These are phyloP conservation scores for Leccinum sublutescens DNA, from an alignment of 768 basidiomycete species.

Conservation along the genomic window DNA sequence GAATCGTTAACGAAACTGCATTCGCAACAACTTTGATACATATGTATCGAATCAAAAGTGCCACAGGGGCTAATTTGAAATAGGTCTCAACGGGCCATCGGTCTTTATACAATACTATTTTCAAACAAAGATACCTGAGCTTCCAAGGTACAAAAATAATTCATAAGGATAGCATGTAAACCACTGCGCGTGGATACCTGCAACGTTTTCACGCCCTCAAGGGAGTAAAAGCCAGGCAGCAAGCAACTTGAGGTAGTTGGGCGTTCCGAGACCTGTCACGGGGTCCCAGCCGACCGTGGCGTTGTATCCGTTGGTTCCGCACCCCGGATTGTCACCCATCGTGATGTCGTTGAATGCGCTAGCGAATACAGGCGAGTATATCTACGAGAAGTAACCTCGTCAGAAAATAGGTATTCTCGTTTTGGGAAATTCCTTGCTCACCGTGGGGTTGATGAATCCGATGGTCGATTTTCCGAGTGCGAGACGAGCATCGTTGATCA, in stretches of 20 bases:
- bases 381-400: constrained; percentile 5
- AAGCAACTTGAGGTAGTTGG: constrained; percentile 50
- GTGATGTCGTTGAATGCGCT: constrained; percentile 23
- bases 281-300: constrained; percentile 30
- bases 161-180: not conserved
- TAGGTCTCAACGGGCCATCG: not conserved
- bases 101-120: not conserved
- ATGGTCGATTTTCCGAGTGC: constrained; percentile 32
- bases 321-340: constrained; percentile 25
- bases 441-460: constrained; percentile 46
- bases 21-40: too few relatives aligned
- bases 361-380: constrained; percentile 17
- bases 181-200: not conserved
- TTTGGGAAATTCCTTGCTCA: constrained; percentile 33
- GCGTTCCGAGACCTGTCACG: constrained; percentile 38
- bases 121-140: not conserved
- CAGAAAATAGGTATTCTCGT: not conserved
- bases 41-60: not conserved
- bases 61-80: not conserved
- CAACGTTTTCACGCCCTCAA: constrained; percentile 14
- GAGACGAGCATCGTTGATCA: constrained; percentile 39
- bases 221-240: constrained; percentile 41
- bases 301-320: constrained; percentile 27
- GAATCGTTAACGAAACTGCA: too few relatives aligned
- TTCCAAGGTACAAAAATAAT: not conserved